These are phyloP conservation scores for Ceratocystis destructans DNA, from an alignment of 2,329 filamentous ascomycete species.

Conservation along the genomic window DNA sequence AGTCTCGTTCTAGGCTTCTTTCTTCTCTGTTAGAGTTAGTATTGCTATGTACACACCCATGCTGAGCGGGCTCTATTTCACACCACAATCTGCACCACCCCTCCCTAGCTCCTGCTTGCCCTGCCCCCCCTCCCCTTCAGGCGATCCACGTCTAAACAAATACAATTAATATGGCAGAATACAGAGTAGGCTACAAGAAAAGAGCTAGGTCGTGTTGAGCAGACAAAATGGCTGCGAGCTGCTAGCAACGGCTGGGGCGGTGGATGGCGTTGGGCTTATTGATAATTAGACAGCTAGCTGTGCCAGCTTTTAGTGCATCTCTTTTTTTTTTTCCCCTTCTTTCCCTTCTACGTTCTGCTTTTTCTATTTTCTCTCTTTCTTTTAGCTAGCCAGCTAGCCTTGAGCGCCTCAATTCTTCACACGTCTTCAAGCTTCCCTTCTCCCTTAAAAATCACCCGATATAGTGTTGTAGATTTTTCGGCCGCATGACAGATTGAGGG, in stretches of 20 bases:
- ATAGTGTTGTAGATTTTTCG: too few relatives aligned
- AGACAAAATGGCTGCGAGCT: neutral
- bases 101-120: neutral
- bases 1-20: slow-evolving; percentile 2
- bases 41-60: neutral
- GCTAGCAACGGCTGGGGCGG: neutral
- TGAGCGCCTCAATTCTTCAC: too few relatives aligned
- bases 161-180: neutral
- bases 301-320: too few relatives aligned
- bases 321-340: too few relatives aligned
- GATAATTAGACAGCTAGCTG: too few relatives aligned
- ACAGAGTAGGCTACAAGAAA: neutral
- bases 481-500: too few relatives aligned
- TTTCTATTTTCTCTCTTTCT: too few relatives aligned
- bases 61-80: neutral
- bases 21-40: neutral
- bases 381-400: too few relatives aligned
- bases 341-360: too few relatives aligned
- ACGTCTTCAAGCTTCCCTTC: too few relatives aligned
- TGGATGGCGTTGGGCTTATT: neutral
- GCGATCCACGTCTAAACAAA: neutral
- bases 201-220: neutral
- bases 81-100: neutral
- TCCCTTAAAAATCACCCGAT: too few relatives aligned
- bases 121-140: neutral